These are phyloP conservation scores for Prunus davidiana DNA, from an alignment of 306 rosid species.

Conservation along the genomic window DNA sequence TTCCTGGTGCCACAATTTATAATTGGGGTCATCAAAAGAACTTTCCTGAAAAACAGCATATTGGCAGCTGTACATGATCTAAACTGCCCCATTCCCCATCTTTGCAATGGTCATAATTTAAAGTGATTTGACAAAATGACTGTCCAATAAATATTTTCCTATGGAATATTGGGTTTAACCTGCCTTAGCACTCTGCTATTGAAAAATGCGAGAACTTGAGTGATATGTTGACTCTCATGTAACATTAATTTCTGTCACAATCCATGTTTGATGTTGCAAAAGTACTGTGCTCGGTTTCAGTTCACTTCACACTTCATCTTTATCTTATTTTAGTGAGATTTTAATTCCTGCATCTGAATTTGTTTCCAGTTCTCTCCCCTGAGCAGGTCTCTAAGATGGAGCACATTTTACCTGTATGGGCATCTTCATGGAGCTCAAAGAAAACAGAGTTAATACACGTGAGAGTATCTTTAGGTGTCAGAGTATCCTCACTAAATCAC, in stretches of 20 bases:
- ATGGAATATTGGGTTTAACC: neutral
- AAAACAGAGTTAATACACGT: slow-evolving; percentile 30
- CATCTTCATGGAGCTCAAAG: slow-evolving; percentile 53
- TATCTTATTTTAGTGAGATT: slow-evolving; percentile 14
- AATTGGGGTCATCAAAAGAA: neutral
- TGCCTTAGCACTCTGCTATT: neutral
- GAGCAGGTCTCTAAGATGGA: slow-evolving; percentile 78
- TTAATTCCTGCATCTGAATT: slow-evolving; percentile 43
- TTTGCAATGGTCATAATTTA: neutral
- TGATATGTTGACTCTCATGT: neutral
- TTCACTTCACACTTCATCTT: neutral
- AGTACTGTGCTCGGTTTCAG: neutral
- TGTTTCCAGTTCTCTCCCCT: slow-evolving; percentile 83
- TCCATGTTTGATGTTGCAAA: neutral
- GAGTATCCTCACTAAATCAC: slow-evolving; percentile 69
- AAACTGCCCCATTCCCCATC: neutral
- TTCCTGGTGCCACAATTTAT: neutral
- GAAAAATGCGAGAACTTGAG: neutral
- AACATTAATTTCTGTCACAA: neutral
- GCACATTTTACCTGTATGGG: slow-evolving; percentile 63
- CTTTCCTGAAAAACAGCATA: neutral
- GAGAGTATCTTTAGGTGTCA: slow-evolving; percentile 54
- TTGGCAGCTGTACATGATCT: neutral
- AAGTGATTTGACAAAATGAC: neutral
- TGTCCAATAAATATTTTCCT: neutral